phyloP scores from a whole-genome alignment of 2,329 filamentous ascomycete genomes.

The Stachybotrys echinatus region DNA sequence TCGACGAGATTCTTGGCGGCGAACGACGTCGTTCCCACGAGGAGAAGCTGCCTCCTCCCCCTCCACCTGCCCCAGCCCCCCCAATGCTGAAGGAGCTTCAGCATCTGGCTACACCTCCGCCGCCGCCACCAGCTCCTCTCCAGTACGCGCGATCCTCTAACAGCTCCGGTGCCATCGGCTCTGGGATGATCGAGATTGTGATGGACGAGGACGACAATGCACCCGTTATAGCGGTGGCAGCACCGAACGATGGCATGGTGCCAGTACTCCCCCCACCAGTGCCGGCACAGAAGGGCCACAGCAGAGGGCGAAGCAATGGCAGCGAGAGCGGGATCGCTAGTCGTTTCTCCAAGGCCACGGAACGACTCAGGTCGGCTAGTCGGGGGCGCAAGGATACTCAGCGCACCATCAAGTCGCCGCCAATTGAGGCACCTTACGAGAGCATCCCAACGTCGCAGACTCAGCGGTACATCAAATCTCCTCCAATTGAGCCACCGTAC shows the following conservation, averaged over 20 bases:
- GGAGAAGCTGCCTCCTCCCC: conserved; percentile 43
- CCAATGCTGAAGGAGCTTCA: conserved; percentile 58
- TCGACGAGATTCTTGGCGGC: conserved; percentile 38
- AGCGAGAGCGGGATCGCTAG: conserved; percentile 46
- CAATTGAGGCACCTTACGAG: conserved; percentile 34
- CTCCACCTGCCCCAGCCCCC: conserved; percentile 44
- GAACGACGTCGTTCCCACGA: conserved; percentile 44
- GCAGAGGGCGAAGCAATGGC: conserved; percentile 50
- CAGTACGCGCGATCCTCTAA: conserved; percentile 36
- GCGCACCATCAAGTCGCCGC: conserved; percentile 17
- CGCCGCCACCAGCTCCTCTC: conserved; percentile 56
- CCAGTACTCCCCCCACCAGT: conserved; percentile 40
- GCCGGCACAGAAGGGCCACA: conserved; percentile 39
- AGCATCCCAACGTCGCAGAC: conserved; percentile 26
- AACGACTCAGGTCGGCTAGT: conserved; percentile 56
- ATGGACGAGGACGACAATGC: conserved; percentile 53
- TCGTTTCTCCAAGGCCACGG: conserved; percentile 52
- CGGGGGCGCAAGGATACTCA: conserved; percentile 42
- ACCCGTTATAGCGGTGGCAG: conserved; percentile 20
- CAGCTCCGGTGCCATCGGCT: conserved; percentile 40
- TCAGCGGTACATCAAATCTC: conserved; percentile 13
- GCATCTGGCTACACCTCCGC: conserved; percentile 55
- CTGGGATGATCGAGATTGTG: conserved; percentile 60
- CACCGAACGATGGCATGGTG: conserved; percentile 36
- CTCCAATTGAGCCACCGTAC: conserved; percentile 28